Evolutionary conservation across 352 stramenopile species (phyloP).

Genomic region (Phytophthora aleatoria): DNA sequence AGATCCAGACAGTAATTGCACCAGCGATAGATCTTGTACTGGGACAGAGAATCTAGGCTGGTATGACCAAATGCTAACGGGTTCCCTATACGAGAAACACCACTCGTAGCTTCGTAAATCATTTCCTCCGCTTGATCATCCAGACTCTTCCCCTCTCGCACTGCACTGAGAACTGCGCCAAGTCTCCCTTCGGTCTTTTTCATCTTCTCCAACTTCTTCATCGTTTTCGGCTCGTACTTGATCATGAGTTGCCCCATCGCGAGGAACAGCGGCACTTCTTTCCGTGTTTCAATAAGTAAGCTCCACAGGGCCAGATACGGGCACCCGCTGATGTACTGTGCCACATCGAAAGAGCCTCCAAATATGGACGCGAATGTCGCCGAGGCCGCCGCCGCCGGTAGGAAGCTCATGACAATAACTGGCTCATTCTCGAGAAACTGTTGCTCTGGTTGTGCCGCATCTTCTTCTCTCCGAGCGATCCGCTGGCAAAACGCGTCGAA

Average conservation of each 20-base stretch:
- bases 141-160: slow-evolving; percentile 23
- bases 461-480: slow-evolving; percentile 36
- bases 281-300: slow-evolving; percentile 75
- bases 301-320: slow-evolving; percentile 70
- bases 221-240: slow-evolving; percentile 77
- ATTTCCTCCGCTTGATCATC: slow-evolving; percentile 30
- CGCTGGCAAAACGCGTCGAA: slow-evolving; percentile 47
- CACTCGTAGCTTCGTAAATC: slow-evolving; percentile 15
- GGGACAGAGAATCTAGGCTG: slow-evolving; percentile 57
- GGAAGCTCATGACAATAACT: slow-evolving; percentile 63
- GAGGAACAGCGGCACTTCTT: slow-evolving; percentile 72
- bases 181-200: slow-evolving; percentile 68
- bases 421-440: slow-evolving; percentile 41
- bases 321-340: slow-evolving; percentile 71
- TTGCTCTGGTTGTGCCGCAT: slow-evolving; percentile 35
- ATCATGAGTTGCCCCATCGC: slow-evolving; percentile 72
- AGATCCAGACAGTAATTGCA: slow-evolving; percentile 68
- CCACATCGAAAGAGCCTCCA: slow-evolving; percentile 55
- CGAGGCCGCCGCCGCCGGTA: slow-evolving; percentile 50
- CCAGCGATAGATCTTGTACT: slow-evolving; percentile 77
- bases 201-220: slow-evolving; percentile 83
- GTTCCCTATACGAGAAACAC: slow-evolving; percentile 14
- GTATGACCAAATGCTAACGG: slow-evolving; percentile 49
- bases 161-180: slow-evolving; percentile 41
- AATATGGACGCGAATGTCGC: slow-evolving; percentile 71